Evolutionary conservation across 176 grass and related monocot genomes (phyloP).

Genomic region (Pontederia crassipes): DNA sequence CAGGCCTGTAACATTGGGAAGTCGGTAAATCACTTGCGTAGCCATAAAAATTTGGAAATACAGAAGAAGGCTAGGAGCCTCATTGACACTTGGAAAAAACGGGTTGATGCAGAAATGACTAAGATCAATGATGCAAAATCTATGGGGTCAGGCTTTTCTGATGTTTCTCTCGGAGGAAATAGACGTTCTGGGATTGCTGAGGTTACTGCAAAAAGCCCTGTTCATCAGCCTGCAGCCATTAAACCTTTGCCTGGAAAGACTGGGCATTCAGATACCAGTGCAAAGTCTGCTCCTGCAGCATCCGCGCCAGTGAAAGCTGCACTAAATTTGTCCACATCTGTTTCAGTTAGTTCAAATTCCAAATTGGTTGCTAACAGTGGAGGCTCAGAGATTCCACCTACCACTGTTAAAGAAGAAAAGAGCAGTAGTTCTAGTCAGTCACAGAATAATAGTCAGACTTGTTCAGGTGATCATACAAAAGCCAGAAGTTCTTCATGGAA

Average conservation of each 20-base stretch:
- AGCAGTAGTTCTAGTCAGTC: conserved; percentile 81
- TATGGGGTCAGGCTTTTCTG: conserved; percentile 31
- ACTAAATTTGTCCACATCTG: conserved; percentile 14
- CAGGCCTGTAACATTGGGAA: conserved; percentile 61
- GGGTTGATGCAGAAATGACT: conserved; percentile 55
- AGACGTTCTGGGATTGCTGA: conserved; percentile 38
- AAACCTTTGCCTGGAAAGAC: conserved; percentile 25
- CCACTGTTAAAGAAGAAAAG: conserved; percentile 53
- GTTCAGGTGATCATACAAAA: conserved; percentile 72
- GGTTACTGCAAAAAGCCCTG: conserved; percentile 22
- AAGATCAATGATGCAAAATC: conserved; percentile 40
- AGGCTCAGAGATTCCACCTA: conserved; percentile 22
- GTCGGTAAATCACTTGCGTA: conserved; percentile 57
- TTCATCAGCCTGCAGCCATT: conserved; percentile 18
- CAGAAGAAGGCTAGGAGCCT: conserved; percentile 55
- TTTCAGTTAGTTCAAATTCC: conserved; percentile 12
- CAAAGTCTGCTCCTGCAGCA: conserved; percentile 21
- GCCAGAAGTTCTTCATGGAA: conserved; percentile 43
- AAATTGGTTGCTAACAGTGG: conserved; percentile 29
- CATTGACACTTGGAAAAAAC: conserved; percentile 76
- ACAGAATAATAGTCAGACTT: conserved; percentile 73
- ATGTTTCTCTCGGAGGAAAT: conserved; percentile 32
- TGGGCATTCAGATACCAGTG: conserved; percentile 21
- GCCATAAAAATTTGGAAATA: conserved; percentile 47
- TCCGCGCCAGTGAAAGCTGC: conserved; percentile 25